Conservation (phyloP, 2,329 filamentous ascomycete genomes). For the Penicillium paneum region DNA sequence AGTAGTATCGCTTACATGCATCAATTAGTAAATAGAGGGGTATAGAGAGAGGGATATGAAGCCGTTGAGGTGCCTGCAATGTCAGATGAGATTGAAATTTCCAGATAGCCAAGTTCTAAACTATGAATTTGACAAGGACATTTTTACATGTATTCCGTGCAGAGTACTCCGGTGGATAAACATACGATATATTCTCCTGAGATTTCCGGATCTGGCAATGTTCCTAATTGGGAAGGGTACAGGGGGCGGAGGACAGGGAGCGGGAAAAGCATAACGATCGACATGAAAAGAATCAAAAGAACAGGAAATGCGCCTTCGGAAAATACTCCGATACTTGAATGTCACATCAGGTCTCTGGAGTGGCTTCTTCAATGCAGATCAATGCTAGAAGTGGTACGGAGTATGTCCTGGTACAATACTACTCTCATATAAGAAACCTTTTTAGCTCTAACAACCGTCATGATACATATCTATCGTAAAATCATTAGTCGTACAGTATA, state of each 20-base stretch:
- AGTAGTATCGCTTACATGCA: not conserved
- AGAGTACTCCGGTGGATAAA: not conserved
- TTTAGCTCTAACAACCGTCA: conserved; percentile 13
- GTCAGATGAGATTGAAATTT: no score
- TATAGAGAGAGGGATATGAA: no score
- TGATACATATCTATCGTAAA: conserved; percentile 41
- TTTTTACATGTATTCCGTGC: not conserved
- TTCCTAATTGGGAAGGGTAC: not conserved
- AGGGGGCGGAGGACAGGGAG: not conserved
- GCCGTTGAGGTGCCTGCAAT: no score
- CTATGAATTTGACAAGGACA: no score
- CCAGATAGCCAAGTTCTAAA: no score
- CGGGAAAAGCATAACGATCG: not conserved
- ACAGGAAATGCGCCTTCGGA: not conserved
- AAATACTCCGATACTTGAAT: not conserved
- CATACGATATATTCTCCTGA: not conserved
- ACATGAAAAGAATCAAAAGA: not conserved
- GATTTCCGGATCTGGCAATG: not conserved
- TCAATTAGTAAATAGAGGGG: not conserved
- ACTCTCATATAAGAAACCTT: not conserved
- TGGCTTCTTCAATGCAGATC: not conserved
- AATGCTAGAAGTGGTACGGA: not conserved
- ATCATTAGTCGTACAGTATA: conserved; percentile 38
- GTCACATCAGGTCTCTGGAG: not conserved
- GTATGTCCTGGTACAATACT: not conserved